Conservation (phyloP, 2,329 filamentous ascomycete species). For the Tolypocladium guangdongense region DNA sequence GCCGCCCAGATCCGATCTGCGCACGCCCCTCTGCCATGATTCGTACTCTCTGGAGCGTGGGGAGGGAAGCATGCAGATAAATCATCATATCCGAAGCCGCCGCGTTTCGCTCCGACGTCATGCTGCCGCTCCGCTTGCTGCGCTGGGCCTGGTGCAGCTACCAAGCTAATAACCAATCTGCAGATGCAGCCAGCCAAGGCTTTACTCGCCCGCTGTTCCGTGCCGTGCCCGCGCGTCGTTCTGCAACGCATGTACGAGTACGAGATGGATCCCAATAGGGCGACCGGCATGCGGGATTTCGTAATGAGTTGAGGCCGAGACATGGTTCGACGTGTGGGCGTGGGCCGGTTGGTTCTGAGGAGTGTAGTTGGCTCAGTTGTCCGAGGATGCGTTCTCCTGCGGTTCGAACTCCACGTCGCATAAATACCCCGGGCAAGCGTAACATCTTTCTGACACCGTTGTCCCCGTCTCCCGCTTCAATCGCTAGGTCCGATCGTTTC, state of each 20-base stretch:
- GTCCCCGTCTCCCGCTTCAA: not conserved
- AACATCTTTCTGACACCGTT: not conserved
- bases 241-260: not conserved
- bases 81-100: too few species aligned
- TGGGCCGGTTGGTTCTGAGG: not conserved
- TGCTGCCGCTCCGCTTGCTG: not conserved
- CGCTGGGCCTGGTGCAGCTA: not conserved
- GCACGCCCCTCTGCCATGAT: not conserved
- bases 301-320: not conserved
- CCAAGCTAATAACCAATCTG: not conserved
- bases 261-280: not conserved
- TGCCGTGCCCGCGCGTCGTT: not conserved
- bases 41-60: too few species aligned
- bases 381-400: not conserved
- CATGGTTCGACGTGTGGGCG: not conserved
- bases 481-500: not conserved
- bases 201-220: not conserved
- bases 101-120: not conserved
- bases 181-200: not conserved
- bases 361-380: not conserved
- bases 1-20: not conserved
- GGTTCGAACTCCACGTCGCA: not conserved
- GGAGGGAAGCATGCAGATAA: too few species aligned
- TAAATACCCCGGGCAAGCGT: not conserved
- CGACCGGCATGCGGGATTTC: not conserved